Evolutionary conservation across 305 asterid species (phyloP).

Genomic region (Fraxinus velutina): DNA sequence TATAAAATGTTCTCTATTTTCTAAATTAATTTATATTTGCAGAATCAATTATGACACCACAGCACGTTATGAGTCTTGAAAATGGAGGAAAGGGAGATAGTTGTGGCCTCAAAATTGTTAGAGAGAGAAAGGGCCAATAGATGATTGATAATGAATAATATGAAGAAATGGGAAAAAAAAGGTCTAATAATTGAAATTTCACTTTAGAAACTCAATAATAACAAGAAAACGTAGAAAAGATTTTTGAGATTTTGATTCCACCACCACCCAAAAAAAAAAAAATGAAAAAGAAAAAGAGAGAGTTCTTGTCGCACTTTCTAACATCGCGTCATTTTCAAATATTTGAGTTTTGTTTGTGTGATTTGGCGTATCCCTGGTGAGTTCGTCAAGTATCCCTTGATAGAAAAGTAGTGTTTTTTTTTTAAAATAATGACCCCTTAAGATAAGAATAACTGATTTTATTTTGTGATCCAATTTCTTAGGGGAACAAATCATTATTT

Average conservation of each 20-base stretch:
- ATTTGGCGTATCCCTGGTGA: neutral
- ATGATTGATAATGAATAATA: neutral
- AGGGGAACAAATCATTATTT: too few relatives aligned
- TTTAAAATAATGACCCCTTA: neutral
- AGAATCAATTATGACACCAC: constrained; percentile 19
- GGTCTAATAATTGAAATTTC: neutral
- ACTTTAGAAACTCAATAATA: neutral
- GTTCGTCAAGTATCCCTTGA: neutral
- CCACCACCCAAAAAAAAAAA: neutral
- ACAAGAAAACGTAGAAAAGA: neutral
- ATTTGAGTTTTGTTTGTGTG: neutral
- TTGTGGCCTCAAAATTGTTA: neutral
- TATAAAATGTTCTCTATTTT: neutral
- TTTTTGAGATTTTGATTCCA: neutral
- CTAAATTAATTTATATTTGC: neutral
- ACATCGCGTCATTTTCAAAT: neutral
- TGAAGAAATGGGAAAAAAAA: neutral
- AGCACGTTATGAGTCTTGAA: constrained; percentile 25
- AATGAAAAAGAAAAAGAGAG: too few relatives aligned
- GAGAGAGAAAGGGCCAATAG: neutral
- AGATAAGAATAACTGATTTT: too few relatives aligned
- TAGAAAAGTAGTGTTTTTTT: neutral
- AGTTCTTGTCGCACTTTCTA: neutral
- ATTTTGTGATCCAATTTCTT: neutral
- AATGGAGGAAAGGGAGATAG: neutral